phyloP scores from a whole-genome alignment of 1,284 basidiomycete species.

The Ustilago esculenta region DNA sequence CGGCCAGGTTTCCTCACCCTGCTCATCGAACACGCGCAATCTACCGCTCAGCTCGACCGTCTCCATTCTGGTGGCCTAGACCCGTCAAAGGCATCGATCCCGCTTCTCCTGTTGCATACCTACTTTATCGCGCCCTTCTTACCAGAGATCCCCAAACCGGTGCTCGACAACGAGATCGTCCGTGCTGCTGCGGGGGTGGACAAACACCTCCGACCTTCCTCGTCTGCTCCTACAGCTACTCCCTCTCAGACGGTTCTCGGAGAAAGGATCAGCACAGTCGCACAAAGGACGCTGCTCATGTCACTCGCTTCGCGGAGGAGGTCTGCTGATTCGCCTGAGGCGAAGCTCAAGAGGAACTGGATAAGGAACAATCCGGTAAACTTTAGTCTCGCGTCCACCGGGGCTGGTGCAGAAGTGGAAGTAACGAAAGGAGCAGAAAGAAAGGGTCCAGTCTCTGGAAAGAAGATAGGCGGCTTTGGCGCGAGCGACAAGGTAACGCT shows the following conservation, averaged over 20 bases:
- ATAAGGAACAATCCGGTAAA: conserved; percentile 45
- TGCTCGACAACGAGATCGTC: conserved; percentile 28
- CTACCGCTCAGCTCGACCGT: conserved; percentile 25
- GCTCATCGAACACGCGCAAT: conserved; percentile 53
- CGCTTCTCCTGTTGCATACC: conserved; percentile 52
- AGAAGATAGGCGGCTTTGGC: conserved; percentile 15
- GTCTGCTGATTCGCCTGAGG: conserved; percentile 28
- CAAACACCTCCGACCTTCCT: conserved; percentile 12
- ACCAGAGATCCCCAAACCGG: conserved; percentile 35
- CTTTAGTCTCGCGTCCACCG: conserved; percentile 18
- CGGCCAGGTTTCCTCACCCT: conserved; percentile 51
- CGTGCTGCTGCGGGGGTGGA: conserved; percentile 30
- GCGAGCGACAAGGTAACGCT: conserved; percentile 26
- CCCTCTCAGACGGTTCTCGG: neutral
- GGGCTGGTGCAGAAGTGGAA: neutral
- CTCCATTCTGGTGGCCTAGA: conserved; percentile 18
- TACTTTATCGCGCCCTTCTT: conserved; percentile 60
- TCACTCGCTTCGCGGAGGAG: conserved; percentile 30
- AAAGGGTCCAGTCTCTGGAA: neutral
- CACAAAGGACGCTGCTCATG: conserved; percentile 35
- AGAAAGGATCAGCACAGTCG: conserved; percentile 27
- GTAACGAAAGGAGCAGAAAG: neutral
- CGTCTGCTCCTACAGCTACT: conserved; percentile 1
- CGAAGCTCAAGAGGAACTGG: conserved; percentile 36
- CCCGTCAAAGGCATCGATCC: conserved; percentile 37